Evolutionary conservation across 2,329 filamentous ascomycete genomes (phyloP).

Genomic region (Cordyceps cateniannulata): DNA sequence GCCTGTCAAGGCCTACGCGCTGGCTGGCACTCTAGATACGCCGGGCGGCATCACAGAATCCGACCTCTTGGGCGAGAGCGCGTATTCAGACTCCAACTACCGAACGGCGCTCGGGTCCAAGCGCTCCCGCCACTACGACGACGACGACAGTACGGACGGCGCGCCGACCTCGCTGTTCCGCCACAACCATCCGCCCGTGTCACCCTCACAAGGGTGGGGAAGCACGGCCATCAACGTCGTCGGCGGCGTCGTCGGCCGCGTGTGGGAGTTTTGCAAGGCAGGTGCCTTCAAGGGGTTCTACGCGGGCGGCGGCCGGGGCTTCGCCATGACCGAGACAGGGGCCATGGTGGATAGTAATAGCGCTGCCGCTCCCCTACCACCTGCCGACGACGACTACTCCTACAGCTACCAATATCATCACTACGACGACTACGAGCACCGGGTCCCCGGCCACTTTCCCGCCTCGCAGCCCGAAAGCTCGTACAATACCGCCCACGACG

Average conservation of each 20-base stretch:
- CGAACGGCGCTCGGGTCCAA: slow-evolving; percentile 46
- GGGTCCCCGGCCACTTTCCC: slow-evolving; percentile 26
- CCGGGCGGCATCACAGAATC: slow-evolving; percentile 27
- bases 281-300: slow-evolving; percentile 78
- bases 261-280: slow-evolving; percentile 76
- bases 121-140: slow-evolving; percentile 27
- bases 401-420: slow-evolving; percentile 16
- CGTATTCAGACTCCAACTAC: slow-evolving; percentile 52
- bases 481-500: background rate
- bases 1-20: slow-evolving; percentile 33
- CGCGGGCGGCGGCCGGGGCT: slow-evolving; percentile 73
- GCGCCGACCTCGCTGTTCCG: slow-evolving; percentile 27
- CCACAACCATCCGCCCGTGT: slow-evolving; percentile 21
- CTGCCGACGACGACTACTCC: slow-evolving; percentile 12
- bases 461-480: slow-evolving; percentile 23
- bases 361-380: slow-evolving; percentile 17
- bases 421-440: slow-evolving; percentile 20
- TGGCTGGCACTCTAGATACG: slow-evolving; percentile 49
- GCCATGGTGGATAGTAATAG: slow-evolving; percentile 14
- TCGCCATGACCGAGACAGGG: slow-evolving; percentile 39
- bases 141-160: slow-evolving; percentile 25
- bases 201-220: slow-evolving; percentile 43
- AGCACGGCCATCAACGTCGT: slow-evolving; percentile 55
- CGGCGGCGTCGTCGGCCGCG: slow-evolving; percentile 57
- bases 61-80: slow-evolving; percentile 43